Evolutionary conservation across 257 asterid genomes (phyloP).

Genomic region (Perilla frutescens): DNA sequence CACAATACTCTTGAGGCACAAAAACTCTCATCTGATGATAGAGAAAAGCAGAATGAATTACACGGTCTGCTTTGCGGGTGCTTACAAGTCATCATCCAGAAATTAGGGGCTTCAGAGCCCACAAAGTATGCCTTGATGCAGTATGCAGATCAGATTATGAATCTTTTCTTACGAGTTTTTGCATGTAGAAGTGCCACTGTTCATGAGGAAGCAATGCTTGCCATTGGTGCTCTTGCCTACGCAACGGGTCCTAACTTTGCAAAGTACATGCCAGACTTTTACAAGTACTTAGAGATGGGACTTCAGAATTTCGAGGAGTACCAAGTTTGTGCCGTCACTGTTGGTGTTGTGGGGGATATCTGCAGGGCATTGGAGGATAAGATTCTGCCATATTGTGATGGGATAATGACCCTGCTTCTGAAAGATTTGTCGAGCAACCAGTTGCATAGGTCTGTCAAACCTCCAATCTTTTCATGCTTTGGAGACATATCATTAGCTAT

Average conservation of each 20-base stretch:
- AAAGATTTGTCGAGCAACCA: slow-evolving; percentile 80
- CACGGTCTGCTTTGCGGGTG: slow-evolving; percentile 92
- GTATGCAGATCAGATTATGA: slow-evolving; percentile 84
- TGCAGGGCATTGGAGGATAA: slow-evolving; percentile 88
- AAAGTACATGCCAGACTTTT: slow-evolving; percentile 82
- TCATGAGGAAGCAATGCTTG: slow-evolving; percentile 95
- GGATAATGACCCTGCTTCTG: slow-evolving; percentile 82
- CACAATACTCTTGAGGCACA: slow-evolving; percentile 77
- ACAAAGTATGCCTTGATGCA: slow-evolving; percentile 72
- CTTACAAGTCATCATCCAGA: slow-evolving; percentile 82
- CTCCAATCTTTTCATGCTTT: slow-evolving; percentile 88
- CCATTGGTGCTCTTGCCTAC: slow-evolving; percentile 90
- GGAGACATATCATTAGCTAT: slow-evolving; percentile 89
- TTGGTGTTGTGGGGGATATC: slow-evolving; percentile 89
- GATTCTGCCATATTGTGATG: slow-evolving; percentile 79
- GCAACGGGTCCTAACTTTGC: slow-evolving; percentile 69
- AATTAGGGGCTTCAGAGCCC: slow-evolving; percentile 66
- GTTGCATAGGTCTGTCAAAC: slow-evolving; percentile 86
- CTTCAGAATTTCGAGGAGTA: slow-evolving; percentile 93
- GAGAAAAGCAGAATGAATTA: slow-evolving; percentile 78
- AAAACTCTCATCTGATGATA: slow-evolving; percentile 70
- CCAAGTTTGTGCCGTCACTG: slow-evolving; percentile 90
- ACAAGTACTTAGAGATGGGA: slow-evolving; percentile 87
- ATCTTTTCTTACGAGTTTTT: slow-evolving; percentile 70
- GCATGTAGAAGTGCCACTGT: slow-evolving; percentile 88